Base-by-base conservation (phyloP, 306 rosid genomes). In the Vicia faba region DNA sequence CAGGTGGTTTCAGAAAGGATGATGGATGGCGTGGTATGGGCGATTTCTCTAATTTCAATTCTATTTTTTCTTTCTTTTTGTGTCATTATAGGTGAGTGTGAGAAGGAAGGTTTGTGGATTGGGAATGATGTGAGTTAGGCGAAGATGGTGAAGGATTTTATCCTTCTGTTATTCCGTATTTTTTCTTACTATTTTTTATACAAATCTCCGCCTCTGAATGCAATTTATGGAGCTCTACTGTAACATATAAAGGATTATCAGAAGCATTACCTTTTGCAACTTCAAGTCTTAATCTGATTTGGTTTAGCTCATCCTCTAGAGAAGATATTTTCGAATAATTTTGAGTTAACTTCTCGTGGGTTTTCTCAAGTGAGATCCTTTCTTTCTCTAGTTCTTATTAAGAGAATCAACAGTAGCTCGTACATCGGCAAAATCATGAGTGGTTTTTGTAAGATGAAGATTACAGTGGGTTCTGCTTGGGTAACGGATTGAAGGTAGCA, bases 251-350 rank as follows among this genome's bases (percentile, higher is more conserved):
- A 2, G 91, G 82, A 71, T 79, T 78, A 53, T 66, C 85, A 0
- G 72, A 80, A 74, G 54, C 78, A 69, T 82, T 81, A 57, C 75
- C 83, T 78, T 84, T 90, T 1, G 80, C 79, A 65, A 75, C 57
- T 66, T 75, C 86, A 14, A 93, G 77, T 73, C 80, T 90, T 55
- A 61, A 79, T 65, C 76, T 90, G 50, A 89, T 84, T 70, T 82
- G 84, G 79, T 68, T 82, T 28, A 95, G 80, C 78, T 88, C 97
- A 75, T 84, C 85, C 79, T 90, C 97, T 1, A 95, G 96, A 64
- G 86, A 81, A 3, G 80, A 66, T 49, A 90, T 72, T 60, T 86
- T 90, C 2, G 80, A 85, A 31, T 84, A 75, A 74, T 84, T 90
- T 26, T 63, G 81, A 19, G 89, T 72, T 35, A 93, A 56, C 73